Evolutionary conservation across 306 rosid species (phyloP).

Genomic region (Delonix regia): DNA sequence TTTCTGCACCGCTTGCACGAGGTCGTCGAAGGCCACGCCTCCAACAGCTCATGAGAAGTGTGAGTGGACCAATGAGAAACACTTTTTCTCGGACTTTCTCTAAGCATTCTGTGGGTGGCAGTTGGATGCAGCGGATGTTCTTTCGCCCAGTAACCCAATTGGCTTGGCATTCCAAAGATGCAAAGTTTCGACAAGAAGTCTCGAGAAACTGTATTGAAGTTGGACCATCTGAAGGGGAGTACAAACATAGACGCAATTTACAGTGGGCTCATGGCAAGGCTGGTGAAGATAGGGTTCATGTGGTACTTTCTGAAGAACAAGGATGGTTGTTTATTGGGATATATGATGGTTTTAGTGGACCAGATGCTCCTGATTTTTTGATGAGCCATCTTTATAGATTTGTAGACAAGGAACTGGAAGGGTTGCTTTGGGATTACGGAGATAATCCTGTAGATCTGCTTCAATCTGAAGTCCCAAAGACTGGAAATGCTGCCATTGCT

Average conservation of each 20-base stretch:
- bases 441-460: conserved; percentile 43
- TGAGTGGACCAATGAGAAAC: conserved; percentile 67
- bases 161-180: conserved; percentile 62
- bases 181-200: conserved; percentile 54
- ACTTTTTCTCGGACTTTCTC: conserved; percentile 67
- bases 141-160: conserved; percentile 61
- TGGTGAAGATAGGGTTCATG: conserved; percentile 78
- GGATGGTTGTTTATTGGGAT: conserved; percentile 82
- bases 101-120: conserved; percentile 49
- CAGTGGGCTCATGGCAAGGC: conserved; percentile 88
- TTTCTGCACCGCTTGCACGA: conserved; percentile 64
- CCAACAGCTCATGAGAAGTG: conserved; percentile 69
- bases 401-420: conserved; percentile 66
- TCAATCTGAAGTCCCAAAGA: conserved; percentile 30
- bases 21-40: conserved; percentile 56
- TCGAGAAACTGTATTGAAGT: conserved; percentile 45
- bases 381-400: conserved; percentile 69
- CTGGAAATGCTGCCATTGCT: conserved; percentile 31
- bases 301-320: conserved; percentile 74
- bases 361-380: conserved; percentile 76
- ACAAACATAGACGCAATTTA: conserved; percentile 55
- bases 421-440: conserved; percentile 73
- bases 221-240: conserved; percentile 53
- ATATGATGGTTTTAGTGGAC: conserved; percentile 77
- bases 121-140: conserved; percentile 67